Evolutionary conservation across 164 flowering plant species (phyloP).

Genomic region (Vitis labrusca): DNA sequence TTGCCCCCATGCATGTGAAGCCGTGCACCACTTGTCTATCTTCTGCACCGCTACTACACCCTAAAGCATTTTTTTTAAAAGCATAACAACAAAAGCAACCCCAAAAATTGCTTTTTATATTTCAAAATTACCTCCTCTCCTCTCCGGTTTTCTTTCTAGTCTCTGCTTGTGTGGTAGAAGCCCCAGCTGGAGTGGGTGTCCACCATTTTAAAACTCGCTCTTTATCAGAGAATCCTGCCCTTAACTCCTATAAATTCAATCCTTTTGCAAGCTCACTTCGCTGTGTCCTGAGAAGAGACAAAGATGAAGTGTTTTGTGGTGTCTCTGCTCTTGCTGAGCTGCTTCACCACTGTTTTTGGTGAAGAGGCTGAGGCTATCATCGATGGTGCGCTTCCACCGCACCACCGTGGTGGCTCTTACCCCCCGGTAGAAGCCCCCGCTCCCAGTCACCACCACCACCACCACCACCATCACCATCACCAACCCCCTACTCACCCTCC

Average conservation of each 20-base stretch:
- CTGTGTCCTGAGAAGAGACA: background rate
- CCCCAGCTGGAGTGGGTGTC: no score
- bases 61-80: no score
- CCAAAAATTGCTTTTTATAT: no score
- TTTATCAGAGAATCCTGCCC: no score
- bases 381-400: background rate
- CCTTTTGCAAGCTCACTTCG: background rate
- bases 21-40: constrained; percentile 6
- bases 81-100: no score
- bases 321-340: constrained; percentile 4
- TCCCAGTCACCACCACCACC: constrained; percentile 14
- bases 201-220: no score
- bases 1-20: constrained; percentile 10
- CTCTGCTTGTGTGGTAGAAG: no score
- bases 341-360: constrained; percentile 8
- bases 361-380: background rate
- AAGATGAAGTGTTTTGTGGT: background rate
- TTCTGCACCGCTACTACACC: no score
- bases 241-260: constrained; percentile 4
- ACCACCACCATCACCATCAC: constrained; percentile 25
- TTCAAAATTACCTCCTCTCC: no score
- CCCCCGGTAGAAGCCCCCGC: background rate
- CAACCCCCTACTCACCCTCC: constrained; percentile 10
- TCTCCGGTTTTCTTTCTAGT: no score
- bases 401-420: background rate